Conservation (phyloP, 768 basidiomycete genomes). For the Calocera cornea region DNA sequence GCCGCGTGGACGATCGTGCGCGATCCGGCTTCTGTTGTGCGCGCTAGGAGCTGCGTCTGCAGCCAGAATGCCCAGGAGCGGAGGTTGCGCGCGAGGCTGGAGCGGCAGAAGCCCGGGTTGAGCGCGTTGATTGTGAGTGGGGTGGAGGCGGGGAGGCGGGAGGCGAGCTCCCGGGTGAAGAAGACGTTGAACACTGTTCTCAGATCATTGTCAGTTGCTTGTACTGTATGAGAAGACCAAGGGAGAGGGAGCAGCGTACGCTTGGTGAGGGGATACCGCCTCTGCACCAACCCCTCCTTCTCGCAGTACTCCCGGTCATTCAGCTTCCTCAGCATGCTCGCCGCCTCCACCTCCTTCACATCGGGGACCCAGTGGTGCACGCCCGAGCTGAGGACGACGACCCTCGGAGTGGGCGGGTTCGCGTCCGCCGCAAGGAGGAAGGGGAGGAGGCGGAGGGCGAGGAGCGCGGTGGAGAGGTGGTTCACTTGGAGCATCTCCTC, state of each 20-base stretch:
- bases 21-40: constrained; percentile 5
- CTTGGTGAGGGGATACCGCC: not conserved
- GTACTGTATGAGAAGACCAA: no score
- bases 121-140: not conserved
- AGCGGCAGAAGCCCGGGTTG: constrained; percentile 5
- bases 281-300: not conserved
- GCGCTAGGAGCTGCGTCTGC: not conserved
- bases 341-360: constrained; percentile 16
- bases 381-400: constrained; percentile 35
- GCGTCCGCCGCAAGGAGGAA: constrained; percentile 27
- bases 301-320: constrained; percentile 8
- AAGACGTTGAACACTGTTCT: constrained; percentile 9
- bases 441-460: constrained; percentile 34
- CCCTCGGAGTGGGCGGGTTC: constrained; percentile 23
- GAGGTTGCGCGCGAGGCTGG: not conserved
- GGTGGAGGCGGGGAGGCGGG: not conserved
- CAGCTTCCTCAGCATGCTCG: constrained; percentile 24
- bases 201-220: not conserved
- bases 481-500: constrained; percentile 39
- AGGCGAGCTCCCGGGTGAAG: constrained; percentile 7
- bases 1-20: constrained; percentile 7
- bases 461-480: constrained; percentile 30
- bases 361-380: constrained; percentile 23
- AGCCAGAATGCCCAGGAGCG: not conserved
- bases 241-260: not conserved